Evolutionary conservation across 108 stramenopile genomes (phyloP), one percentile per base, ranked within the genome.

Genomic region (Chaetoceros tenuissimus): DNA sequence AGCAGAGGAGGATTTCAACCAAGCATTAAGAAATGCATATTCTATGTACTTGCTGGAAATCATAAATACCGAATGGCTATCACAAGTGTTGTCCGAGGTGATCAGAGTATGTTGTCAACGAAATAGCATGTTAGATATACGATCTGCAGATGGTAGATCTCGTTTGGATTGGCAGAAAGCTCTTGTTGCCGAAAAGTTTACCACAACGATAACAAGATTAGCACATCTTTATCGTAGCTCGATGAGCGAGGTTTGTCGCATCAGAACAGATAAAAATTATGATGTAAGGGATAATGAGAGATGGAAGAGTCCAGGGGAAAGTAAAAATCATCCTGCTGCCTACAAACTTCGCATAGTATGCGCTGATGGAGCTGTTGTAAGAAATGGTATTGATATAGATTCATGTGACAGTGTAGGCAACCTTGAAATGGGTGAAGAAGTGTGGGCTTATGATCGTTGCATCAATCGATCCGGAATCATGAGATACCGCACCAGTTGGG

Each of bases 321-420:
- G 69, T 31, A 60, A 53, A 43, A 53, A 61, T 49, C 53, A 31
- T 22, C 63, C 69, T 30, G 48, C 73, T 24, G 54, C 74, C 0
- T 95, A 91, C 66, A 60, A 66, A 53, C 64, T 95, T 17, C 70
- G 91, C 46, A 90, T 95, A 44, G 89, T 91, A 27, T 88, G 86
- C 57, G 75, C 81, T 26, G 89, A 91, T 62, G 94, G 94, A 30
- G 94, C 94, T 18, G 84, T 95, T 40, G 78, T 92, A 22, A 64
- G 94, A 30, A 84, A 93, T 60, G 94, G 94, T 0, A 90, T 89
- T 23, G 89, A 92, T 45, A 95, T 95, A 49, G 94, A 95, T 69
- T 77, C 73, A 7, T 89, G 87, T 58, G 87, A 78, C 18, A 85
- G 72, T 58, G 83, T 92, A 22, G 89, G 87, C 10, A 87, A 59